phyloP scores from a whole-genome alignment of 192 early-diverging fungal species.

The Backusella circina region DNA sequence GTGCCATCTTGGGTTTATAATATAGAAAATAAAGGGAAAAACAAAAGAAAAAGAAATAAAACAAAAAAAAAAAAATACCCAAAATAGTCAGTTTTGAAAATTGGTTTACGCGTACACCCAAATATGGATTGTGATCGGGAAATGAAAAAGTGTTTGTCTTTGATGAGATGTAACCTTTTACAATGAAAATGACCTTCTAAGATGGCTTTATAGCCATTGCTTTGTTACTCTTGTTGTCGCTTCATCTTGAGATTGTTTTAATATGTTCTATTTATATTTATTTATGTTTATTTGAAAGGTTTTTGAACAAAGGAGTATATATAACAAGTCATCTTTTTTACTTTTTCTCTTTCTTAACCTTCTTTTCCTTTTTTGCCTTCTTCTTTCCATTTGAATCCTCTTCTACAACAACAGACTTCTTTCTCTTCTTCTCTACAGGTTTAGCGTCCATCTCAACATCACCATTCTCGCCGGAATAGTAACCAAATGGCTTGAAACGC shows the following conservation, averaged over 20 bases:
- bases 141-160: not conserved
- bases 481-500: slow-evolving; percentile 46
- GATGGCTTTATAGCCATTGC: too few relatives aligned
- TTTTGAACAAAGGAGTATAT: too few relatives aligned
- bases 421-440: slow-evolving; percentile 28
- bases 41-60: not conserved
- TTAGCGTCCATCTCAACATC: not conserved
- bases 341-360: slow-evolving; percentile 32
- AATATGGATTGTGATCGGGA: not conserved
- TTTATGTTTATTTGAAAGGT: too few relatives aligned
- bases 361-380: slow-evolving; percentile 34
- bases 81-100: slow-evolving; percentile 1
- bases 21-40: not conserved
- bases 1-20: slow-evolving; percentile 42
- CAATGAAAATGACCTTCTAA: too few relatives aligned
- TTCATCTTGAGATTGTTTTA: too few relatives aligned
- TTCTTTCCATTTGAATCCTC: slow-evolving; percentile 23
- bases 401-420: slow-evolving; percentile 23
- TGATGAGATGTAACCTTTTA: too few relatives aligned
- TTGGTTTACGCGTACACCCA: not conserved
- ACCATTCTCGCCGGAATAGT: slow-evolving; percentile 26
- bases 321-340: slow-evolving; percentile 8
- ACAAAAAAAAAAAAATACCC: not conserved
- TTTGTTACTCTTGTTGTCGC: too few relatives aligned
- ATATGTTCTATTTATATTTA: too few relatives aligned